A percentile compares a stretch with the other conserved stretches of the same genome.
phyloP scores from a whole-genome alignment of 208 protist species.

The Trypanosoma melophagium region DNA sequence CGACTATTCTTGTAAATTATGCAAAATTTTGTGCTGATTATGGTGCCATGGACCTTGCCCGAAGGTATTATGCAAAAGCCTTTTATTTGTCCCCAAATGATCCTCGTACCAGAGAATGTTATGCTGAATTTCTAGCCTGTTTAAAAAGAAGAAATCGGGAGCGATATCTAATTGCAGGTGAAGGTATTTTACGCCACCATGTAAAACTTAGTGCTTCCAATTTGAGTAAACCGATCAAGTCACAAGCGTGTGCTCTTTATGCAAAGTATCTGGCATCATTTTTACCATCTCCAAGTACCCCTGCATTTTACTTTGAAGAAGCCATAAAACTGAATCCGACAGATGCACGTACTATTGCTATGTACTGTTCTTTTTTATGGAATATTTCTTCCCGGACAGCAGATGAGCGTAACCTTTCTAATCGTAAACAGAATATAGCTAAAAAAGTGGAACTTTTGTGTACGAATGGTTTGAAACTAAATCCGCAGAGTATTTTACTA shows the following conservation, averaged over 20 bases:
- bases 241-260: constrained; percentile 49
- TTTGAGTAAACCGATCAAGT: not conserved
- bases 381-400: constrained; percentile 62
- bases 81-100: constrained; percentile 59
- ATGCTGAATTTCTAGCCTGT: constrained; percentile 65
- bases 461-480: constrained; percentile 36
- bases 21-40: constrained; percentile 72
- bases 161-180: constrained; percentile 43
- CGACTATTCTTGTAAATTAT: constrained; percentile 77
- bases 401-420: constrained; percentile 32
- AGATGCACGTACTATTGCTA: constrained; percentile 32
- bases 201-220: constrained; percentile 37
- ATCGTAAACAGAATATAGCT: constrained; percentile 42
- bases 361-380: constrained; percentile 55
- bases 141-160: constrained; percentile 30
- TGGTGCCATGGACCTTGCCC: constrained; percentile 45
- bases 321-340: constrained; percentile 49
- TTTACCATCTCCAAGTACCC: constrained; percentile 61
- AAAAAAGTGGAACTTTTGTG: constrained; percentile 58
- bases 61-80: constrained; percentile 69
- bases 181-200: constrained; percentile 51
- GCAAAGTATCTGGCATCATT: constrained; percentile 64
- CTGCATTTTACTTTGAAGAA: constrained; percentile 54
- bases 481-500: constrained; percentile 42
- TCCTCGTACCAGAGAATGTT: constrained; percentile 59